Conservation (phyloP, 495 filamentous ascomycete genomes). For the Penicillium goetzii region DNA sequence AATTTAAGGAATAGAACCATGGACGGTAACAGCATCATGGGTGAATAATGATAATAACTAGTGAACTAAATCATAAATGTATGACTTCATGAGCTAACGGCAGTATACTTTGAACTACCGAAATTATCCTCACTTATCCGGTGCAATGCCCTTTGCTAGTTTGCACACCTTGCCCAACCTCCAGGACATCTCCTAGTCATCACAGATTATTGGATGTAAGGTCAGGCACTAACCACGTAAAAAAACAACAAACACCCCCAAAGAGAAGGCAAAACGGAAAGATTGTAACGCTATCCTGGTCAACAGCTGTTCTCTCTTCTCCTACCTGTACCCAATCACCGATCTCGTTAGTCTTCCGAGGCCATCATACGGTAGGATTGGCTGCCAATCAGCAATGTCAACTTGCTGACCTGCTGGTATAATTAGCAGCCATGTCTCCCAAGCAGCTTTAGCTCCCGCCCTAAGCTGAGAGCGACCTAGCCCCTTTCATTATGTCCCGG, state of each 20-base stretch:
- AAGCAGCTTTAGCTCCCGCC: conserved; percentile 7
- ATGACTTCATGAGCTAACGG: conserved; percentile 1
- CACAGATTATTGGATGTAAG: not conserved
- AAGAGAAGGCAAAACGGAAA: not conserved
- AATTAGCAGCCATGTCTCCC: conserved; percentile 7
- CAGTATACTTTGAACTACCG: not conserved
- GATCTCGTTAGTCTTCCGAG: not conserved
- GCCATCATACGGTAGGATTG: not conserved
- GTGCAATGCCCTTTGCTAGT: not conserved
- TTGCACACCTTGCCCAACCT: not conserved
- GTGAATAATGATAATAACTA: not conserved
- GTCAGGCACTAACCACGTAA: not conserved
- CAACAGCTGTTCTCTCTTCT: not conserved
- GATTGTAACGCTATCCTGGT: conserved; percentile 10
- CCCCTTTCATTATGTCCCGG: not conserved
- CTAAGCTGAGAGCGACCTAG: conserved; percentile 3
- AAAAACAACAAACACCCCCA: not conserved
- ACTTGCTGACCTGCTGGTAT: conserved; percentile 3
- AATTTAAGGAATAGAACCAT: conserved; percentile 5
- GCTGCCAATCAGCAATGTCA: conserved; percentile 11
- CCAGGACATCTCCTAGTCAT: not conserved
- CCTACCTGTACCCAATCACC: conserved; percentile 1
- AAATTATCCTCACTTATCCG: not conserved
- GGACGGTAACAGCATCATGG: not conserved
- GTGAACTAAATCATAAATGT: not conserved